These are phyloP conservation scores for Botrytis deweyae DNA, from an alignment of 2,329 filamentous ascomycete genomes.

Conservation along the genomic window DNA sequence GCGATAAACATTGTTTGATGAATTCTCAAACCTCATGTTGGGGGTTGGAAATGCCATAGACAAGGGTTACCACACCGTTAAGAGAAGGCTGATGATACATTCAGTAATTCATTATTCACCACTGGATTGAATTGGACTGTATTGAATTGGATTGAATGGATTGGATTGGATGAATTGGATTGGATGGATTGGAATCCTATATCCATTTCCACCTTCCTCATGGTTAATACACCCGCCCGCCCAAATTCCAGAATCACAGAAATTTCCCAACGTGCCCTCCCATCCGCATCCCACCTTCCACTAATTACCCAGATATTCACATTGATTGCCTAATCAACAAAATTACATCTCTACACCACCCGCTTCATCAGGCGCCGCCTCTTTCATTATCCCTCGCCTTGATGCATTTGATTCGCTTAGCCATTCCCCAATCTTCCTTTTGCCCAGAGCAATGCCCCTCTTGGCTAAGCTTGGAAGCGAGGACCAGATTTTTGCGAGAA, in stretches of 20 bases:
- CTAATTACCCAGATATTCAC: neutral
- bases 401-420: slow-evolving; percentile 1
- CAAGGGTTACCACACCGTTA: slow-evolving; percentile 10
- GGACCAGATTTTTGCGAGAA: neutral
- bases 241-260: neutral
- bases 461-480: slow-evolving; percentile 7
- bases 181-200: neutral
- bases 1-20: neutral
- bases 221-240: neutral
- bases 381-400: neutral
- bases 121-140: neutral
- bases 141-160: neutral
- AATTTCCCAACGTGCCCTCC: neutral
- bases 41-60: neutral
- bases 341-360: neutral
- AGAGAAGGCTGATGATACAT: slow-evolving; percentile 11
- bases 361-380: slow-evolving; percentile 1
- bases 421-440: neutral
- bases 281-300: too few relatives aligned
- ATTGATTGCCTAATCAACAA: neutral
- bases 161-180: neutral
- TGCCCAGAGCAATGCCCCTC: slow-evolving; percentile 19
- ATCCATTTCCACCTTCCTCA: neutral
- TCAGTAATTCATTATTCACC: slow-evolving; percentile 1
- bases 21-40: neutral